Evolutionary conservation across 768 basidiomycete genomes (phyloP), one percentile per base, ranked within the genome.

Genomic region (Chalciporus chontae): DNA sequence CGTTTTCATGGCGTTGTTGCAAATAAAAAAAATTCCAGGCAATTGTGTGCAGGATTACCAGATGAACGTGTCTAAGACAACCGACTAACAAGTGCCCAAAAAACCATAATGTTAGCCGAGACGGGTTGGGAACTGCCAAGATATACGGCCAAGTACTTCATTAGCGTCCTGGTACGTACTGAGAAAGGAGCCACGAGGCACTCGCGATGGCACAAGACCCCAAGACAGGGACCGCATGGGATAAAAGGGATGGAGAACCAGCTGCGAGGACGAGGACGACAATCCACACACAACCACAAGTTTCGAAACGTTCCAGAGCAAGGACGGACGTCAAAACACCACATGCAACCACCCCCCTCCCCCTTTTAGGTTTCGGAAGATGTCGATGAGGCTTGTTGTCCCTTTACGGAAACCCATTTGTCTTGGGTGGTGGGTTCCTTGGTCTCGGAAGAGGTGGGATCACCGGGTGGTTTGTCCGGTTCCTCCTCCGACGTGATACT

Each of bases 341-440:
- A 44, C 18, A 47, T 31, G 40, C 24, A 27, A 31, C 26, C 24
- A n/a, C n/a, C n/a, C n/a, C n/a, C n/a, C n/a, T n/a, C 29, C 19
- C 45, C 32, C 21, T 4, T 11, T 32, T 34, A 38, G 11, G 48
- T 49, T 0, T 59, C 64, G 27, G 18, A 42, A 27, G 57, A 48
- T n/a, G n/a, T n/a, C n/a, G n/a, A n/a, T 17, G 55, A 21, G 21
- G 21, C 45, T 19, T 64, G 53, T 51, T 79, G 71, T 19, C 75
- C 75, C 67, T 87, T 85, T 64, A 90, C 82, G 17, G 85, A 73
- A 43, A 90, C 80, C 88, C 88, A 90, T 63, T 85, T 87, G 61
- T 90, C 87, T 63, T 77, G n/a, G n/a, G n/a, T 79, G 58, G 68
- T 66, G 40, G 56, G 66, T 36, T 73, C 66, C 48, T 62, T 64